Base-by-base conservation (phyloP, 768 basidiomycete genomes). In the Dioszegia aurantiaca region DNA sequence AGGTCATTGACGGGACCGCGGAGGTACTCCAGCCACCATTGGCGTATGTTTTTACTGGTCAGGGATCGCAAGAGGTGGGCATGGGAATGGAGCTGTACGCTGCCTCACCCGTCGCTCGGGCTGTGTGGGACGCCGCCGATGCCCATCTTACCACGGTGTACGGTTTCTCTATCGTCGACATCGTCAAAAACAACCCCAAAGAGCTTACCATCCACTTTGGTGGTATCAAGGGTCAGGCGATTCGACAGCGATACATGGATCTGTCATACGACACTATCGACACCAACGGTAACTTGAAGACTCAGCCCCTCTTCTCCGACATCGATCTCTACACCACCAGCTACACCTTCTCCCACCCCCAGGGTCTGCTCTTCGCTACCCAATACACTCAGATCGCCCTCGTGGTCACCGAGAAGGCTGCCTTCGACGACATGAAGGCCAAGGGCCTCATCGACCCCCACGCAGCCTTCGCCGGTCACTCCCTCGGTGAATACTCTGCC, bases 81-180 rank as follows among this genome's bases (percentile, higher is more conserved):
- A 98, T 99, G 95, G 95, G 95, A 19, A 98, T 99, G 92, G 93
- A 97, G 65, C 83, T 99, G 1, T 99, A 97, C 82, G 87, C 85
- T 74, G 83, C 78, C 63, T 97, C 92, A 4, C 87, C 91, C 42
- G 91, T 93, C 19, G 95, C 95, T 55, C 88, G 89, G 61, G 87
- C 90, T 40, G 93, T 98, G 53, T 99, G 95, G 95, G 94, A 98
- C 58, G 86, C 86, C 47, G 94, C 94, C 51, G 93, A 99, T 70
- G 83, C 86, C 42, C 94, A 99, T 76, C 81, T 99, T 49, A 86
- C 88, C 45, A 87, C 89, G 26, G 90, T 93, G 4, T 97, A 99
- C 69, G 95, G 95, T 43, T 99, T 99, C 81, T 97, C 94, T 4
- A 98, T 99, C 75, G 81, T 97, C 70, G 93, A 99, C 76, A 95